Percentiles rank a stretch among this genome's conserved stretches.
These are phyloP conservation scores for Peniophora sp. DNA, from an alignment of 1,284 basidiomycete genomes.

Conservation along the genomic window DNA sequence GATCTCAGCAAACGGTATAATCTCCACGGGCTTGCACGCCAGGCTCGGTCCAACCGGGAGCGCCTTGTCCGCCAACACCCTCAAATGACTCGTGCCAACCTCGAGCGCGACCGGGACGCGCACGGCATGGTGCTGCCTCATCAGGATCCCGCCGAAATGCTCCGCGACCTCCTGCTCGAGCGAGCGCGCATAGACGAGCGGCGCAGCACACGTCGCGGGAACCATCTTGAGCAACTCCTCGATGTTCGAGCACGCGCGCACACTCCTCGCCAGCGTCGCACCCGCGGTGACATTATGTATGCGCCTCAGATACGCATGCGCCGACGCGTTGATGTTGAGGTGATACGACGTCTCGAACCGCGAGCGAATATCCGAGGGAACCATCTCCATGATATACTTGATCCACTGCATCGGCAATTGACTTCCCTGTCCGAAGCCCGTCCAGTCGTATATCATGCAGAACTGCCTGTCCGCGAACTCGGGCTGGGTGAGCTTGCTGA, in stretches of 20 bases:
- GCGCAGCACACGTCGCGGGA: constrained; percentile 36
- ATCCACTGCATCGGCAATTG: constrained; percentile 81
- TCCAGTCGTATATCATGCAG: constrained; percentile 79
- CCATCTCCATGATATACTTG: constrained; percentile 72
- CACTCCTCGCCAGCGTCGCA: constrained; percentile 26
- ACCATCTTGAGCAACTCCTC: constrained; percentile 50
- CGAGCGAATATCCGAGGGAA: constrained; percentile 59
- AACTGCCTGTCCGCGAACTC: constrained; percentile 44
- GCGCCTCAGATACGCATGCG: constrained; percentile 67
- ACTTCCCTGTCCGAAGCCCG: constrained; percentile 67
- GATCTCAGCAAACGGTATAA: constrained; percentile 71
- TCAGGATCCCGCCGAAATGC: constrained; percentile 50
- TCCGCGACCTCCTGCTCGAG: constrained; percentile 51
- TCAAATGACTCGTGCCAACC: constrained; percentile 57
- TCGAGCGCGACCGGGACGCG: constrained; percentile 56
- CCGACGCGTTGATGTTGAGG: constrained; percentile 73
- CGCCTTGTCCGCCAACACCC: constrained; percentile 65
- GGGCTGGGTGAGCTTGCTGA: constrained; percentile 46
- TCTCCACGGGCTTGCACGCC: constrained; percentile 69
- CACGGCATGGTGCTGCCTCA: constrained; percentile 52
- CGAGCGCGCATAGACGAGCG: constrained; percentile 50
- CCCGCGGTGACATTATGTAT: constrained; percentile 71
- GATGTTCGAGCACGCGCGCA: constrained; percentile 53
- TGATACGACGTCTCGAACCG: constrained; percentile 58
- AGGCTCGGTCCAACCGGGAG: constrained; percentile 54